Evolutionary conservation across 2,329 filamentous ascomycete genomes (phyloP).

Genomic region (Diaporthe aspalathi): DNA sequence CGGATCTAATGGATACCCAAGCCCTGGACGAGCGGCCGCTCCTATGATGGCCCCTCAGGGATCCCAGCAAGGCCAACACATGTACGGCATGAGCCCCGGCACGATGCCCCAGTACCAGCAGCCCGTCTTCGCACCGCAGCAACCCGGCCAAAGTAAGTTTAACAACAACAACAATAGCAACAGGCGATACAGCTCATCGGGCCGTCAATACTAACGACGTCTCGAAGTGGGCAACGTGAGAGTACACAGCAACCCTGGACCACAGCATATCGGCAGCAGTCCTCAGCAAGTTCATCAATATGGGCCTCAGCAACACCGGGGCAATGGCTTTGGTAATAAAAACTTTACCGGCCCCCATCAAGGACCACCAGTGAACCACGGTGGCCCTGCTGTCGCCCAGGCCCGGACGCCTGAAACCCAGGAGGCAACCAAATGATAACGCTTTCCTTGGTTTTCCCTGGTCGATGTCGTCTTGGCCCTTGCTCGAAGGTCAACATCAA

Average conservation of each 20-base stretch:
- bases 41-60: constrained; percentile 96
- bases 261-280: constrained; percentile 73
- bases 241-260: constrained; percentile 68
- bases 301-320: constrained; percentile 67
- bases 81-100: constrained; percentile 80
- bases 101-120: constrained; percentile 75
- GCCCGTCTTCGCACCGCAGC: constrained; percentile 77
- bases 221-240: constrained; percentile 68
- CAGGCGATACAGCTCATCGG: constrained; percentile 41
- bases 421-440: constrained; percentile 56
- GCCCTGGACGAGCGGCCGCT: constrained; percentile 81
- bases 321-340: constrained; percentile 64
- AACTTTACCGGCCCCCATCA: constrained; percentile 57
- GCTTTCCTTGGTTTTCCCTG: constrained; percentile 44
- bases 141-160: constrained; percentile 79
- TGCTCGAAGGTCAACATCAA: constrained; percentile 42
- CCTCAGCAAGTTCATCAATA: constrained; percentile 75
- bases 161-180: constrained; percentile 36
- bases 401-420: constrained; percentile 53
- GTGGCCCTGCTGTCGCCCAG: constrained; percentile 49
- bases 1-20: constrained; percentile 84
- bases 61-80: constrained; percentile 88
- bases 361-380: constrained; percentile 52
- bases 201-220: constrained; percentile 52
- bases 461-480: constrained; percentile 35